phyloP scores from a whole-genome alignment of 2,329 filamentous ascomycete genomes.

The Pseudocercospora eumusae region DNA sequence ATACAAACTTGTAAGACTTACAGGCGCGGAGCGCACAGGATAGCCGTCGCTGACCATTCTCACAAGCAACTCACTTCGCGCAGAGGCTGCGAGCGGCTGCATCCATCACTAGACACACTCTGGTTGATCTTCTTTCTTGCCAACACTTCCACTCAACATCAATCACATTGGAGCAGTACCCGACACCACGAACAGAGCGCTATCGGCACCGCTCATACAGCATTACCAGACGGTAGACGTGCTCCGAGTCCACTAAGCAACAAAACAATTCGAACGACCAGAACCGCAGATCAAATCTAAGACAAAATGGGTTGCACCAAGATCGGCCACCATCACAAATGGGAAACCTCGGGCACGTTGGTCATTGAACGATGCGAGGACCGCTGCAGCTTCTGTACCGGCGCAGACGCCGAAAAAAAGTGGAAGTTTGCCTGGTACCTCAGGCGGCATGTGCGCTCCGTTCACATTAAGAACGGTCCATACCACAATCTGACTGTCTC shows the following conservation, averaged over 20 bases:
- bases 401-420: conserved; percentile 19
- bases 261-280: not conserved
- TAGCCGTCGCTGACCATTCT: not conserved
- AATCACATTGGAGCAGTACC: not conserved
- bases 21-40: not conserved
- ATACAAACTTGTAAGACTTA: not conserved
- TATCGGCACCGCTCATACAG: not conserved
- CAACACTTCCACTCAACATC: not conserved
- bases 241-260: not conserved
- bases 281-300: not conserved
- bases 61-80: not conserved
- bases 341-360: conserved; percentile 31
- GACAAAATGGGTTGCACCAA: conserved; percentile 34
- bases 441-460: conserved; percentile 34
- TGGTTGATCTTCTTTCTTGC: not conserved
- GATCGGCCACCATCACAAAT: conserved; percentile 31
- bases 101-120: not conserved
- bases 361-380: conserved; percentile 35
- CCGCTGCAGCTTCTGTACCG: conserved; percentile 33
- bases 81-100: not conserved
- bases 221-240: not conserved
- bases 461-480: conserved; percentile 27
- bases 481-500: conserved; percentile 26
- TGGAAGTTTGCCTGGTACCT: conserved; percentile 37
- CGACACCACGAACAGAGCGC: not conserved